These are phyloP conservation scores for Aspergillus neoniger DNA, from an alignment of 2,329 filamentous ascomycete genomes.

Conservation along the genomic window DNA sequence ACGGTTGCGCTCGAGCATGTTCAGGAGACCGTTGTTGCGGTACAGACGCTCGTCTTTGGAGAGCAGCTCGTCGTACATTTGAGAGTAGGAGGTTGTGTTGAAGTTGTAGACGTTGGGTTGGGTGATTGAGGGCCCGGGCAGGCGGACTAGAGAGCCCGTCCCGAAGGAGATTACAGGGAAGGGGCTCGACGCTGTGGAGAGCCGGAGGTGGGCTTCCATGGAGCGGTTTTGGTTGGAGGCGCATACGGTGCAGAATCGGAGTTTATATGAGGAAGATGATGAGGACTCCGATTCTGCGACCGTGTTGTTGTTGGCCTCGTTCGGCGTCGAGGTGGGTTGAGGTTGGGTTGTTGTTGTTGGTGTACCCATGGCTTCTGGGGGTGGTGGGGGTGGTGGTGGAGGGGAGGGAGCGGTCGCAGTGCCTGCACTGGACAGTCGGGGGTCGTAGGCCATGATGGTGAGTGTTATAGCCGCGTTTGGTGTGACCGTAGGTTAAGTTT, in stretches of 20 bases:
- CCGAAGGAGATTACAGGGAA: constrained; percentile 99
- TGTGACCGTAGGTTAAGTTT: constrained; percentile 14
- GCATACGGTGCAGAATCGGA: constrained; percentile 98
- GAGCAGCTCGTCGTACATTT: constrained; percentile 89
- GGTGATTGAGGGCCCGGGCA: constrained; percentile 86
- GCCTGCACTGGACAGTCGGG: constrained; percentile 50
- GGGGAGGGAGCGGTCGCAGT: constrained; percentile 54
- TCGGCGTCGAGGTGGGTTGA: neutral
- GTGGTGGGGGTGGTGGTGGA: constrained; percentile 21
- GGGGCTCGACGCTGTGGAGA: constrained; percentile 76
- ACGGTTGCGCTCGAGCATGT: constrained; percentile 92
- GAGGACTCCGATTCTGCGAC: constrained; percentile 41
- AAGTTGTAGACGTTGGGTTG: constrained; percentile 98
- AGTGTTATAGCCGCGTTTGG: neutral
- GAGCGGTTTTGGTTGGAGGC: constrained; percentile 98
- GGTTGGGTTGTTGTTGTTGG: constrained; percentile 30
- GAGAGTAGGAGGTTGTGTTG: constrained; percentile 93
- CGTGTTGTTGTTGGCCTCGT: neutral
- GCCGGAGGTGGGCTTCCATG: constrained; percentile 98
- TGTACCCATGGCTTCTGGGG: neutral
- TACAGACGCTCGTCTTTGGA: constrained; percentile 85
- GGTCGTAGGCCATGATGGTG: constrained; percentile 52
- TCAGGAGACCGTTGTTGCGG: constrained; percentile 85
- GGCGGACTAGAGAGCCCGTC: constrained; percentile 88
- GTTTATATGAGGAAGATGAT: constrained; percentile 61